Evolutionary conservation across 176 grass and related monocot species (phyloP), one percentile per base, ranked within the genome.

Genomic region (Bonia amplexicaulis): DNA sequence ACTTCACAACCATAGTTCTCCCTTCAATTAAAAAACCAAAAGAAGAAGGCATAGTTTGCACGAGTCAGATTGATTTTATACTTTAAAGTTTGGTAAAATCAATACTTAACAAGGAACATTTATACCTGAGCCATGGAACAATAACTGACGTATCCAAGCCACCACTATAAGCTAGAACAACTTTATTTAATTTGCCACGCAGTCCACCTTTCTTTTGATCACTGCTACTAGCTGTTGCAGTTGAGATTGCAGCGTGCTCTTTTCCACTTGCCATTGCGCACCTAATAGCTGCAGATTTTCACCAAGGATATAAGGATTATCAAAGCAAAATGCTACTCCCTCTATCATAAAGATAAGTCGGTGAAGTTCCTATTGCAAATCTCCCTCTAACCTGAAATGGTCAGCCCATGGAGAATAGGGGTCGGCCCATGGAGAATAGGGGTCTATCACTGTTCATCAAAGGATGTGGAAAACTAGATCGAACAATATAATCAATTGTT

Each of bases 1-100:
- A 99, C 96, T 89, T 99, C 93, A 82, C 96, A 99, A 68, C 93
- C 96, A 91, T 99, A 99, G 81, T 94, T 94, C 87, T 94, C 92
- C 90, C 92, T 97, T 84, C 47, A 91, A 89, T 35, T 63, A 81
- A 52, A 80, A 80, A 82, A 64, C 25, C 1, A 88, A 69, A 74
- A 23, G 39, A 14, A 72, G 12, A 57, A 37, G 35, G 35, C 27
- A 58, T 16, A 74, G 44, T 51, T 66, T 20, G 27, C 17, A 73
- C 0, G 0, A 22, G 37, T 44, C 48, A 72, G 40, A 51, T 61
- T 20, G 52, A 60, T 25, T 17, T 62, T 46, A 68, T 52, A 25
- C 17, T 40, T 73, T 22, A 73, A 73, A 31, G 25, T 22, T 86
- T 71, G 7, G 3, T 3, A 22, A 85, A 66, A 35, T 25, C 19